A percentile compares a stretch with the other conserved stretches of the same genome.
These are phyloP conservation scores for Crithidia expoeki DNA, from an alignment of 208 protist species.

Conservation along the genomic window DNA sequence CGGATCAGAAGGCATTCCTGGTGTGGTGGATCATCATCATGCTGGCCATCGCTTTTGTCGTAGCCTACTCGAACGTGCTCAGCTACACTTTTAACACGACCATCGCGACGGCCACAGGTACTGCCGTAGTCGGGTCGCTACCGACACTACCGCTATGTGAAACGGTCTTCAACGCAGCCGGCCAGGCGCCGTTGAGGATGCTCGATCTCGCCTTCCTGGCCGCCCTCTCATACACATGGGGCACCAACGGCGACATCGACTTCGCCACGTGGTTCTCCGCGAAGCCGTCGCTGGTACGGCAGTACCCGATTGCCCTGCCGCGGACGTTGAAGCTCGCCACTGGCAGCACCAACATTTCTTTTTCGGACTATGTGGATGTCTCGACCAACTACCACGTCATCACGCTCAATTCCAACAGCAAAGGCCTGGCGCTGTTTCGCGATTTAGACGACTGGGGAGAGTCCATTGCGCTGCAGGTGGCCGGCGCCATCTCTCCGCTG, in stretches of 20 bases:
- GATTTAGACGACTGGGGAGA: constrained; percentile 84
- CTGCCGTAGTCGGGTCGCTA: constrained; percentile 23
- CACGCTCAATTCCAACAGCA: constrained; percentile 82
- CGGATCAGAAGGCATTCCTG: constrained; percentile 79
- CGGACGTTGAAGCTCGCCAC: constrained; percentile 73
- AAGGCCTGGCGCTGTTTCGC: constrained; percentile 76
- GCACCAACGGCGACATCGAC: constrained; percentile 58
- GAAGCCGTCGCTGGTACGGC: constrained; percentile 58
- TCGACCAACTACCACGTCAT: constrained; percentile 79
- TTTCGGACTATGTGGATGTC: constrained; percentile 82
- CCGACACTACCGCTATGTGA: constrained; percentile 47
- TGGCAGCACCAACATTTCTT: constrained; percentile 64
- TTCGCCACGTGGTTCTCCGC: constrained; percentile 84
- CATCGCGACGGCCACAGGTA: constrained; percentile 41
- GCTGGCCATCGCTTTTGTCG: constrained; percentile 72
- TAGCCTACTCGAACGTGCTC: constrained; percentile 66
- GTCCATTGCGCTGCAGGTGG: constrained; percentile 71
- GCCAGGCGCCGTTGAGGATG: constrained; percentile 49
- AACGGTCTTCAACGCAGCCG: constrained; percentile 57
- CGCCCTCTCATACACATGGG: constrained; percentile 79
- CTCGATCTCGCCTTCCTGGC: constrained; percentile 75
- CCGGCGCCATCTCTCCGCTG: constrained; percentile 67
- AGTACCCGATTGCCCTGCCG: constrained; percentile 56
- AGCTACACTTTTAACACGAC: constrained; percentile 49
- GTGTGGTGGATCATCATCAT: constrained; percentile 87